A percentile compares a stretch with the other conserved stretches of the same genome.
These are phyloP conservation scores for Aspergillus puulaauensis DNA, from an alignment of 2,329 filamentous ascomycete genomes.

Conservation along the genomic window DNA sequence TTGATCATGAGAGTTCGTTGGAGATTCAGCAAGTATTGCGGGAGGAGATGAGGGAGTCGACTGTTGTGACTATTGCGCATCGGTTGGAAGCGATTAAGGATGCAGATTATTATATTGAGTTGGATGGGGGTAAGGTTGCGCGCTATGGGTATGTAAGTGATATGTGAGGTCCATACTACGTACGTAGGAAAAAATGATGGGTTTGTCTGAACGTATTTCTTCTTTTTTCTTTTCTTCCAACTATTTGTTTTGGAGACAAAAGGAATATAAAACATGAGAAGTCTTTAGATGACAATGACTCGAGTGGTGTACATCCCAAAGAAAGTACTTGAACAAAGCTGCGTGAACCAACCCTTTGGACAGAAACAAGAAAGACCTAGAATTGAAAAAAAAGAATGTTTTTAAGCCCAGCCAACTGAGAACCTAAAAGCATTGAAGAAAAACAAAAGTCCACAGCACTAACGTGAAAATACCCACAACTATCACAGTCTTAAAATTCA, in stretches of 20 bases:
- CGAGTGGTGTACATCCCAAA: background rate
- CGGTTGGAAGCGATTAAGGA: slow-evolving; percentile 61
- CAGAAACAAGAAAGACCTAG: background rate
- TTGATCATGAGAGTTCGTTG: slow-evolving; percentile 62
- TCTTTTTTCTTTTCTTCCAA: background rate
- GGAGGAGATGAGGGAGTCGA: slow-evolving; percentile 43
- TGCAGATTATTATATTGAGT: slow-evolving; percentile 56
- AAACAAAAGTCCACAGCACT: background rate
- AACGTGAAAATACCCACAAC: background rate
- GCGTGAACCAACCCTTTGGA: background rate
- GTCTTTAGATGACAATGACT: background rate
- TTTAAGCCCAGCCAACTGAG: background rate
- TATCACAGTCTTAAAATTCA: background rate
- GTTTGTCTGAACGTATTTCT: no score
- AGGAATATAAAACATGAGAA: background rate
- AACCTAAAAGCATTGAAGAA: background rate
- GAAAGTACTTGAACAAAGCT: background rate
- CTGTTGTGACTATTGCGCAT: slow-evolving; percentile 67
- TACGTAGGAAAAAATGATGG: background rate
- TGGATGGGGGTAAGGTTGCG: slow-evolving; percentile 51
- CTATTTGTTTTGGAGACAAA: background rate
- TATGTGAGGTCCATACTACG: slow-evolving; percentile 8
- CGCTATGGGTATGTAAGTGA: slow-evolving; percentile 30
- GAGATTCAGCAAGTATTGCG: slow-evolving; percentile 39
- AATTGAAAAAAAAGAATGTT: no score